Evolutionary conservation across 768 basidiomycete genomes (phyloP).

Genomic region (Pulveroboletus frians): DNA sequence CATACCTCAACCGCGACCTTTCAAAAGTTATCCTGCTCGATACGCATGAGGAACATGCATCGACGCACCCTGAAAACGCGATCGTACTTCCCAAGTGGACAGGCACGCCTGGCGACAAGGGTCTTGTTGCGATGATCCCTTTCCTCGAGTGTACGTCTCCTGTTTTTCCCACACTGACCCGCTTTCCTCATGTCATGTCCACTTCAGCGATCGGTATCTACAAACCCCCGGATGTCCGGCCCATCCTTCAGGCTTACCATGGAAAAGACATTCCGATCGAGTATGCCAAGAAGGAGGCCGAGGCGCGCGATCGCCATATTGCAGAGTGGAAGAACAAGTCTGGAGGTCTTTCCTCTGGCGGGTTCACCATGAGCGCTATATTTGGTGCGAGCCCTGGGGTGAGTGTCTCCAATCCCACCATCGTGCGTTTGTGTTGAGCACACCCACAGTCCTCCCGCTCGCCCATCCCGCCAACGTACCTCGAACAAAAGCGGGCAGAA

Average conservation of each 20-base stretch:
- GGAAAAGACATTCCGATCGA: slow-evolving; percentile 87
- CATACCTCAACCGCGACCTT: slow-evolving; percentile 91
- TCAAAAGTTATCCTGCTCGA: slow-evolving; percentile 87
- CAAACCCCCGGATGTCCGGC: slow-evolving; percentile 80
- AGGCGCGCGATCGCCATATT: slow-evolving; percentile 68
- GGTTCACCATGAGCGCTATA: slow-evolving; percentile 42
- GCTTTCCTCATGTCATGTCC: neutral
- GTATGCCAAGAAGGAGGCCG: slow-evolving; percentile 84
- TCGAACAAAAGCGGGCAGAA: slow-evolving; percentile 47
- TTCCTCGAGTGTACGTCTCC: slow-evolving; percentile 82
- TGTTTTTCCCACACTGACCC: neutral
- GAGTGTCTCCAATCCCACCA: neutral
- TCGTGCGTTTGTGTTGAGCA: neutral
- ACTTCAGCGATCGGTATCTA: slow-evolving; percentile 84
- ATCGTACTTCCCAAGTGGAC: slow-evolving; percentile 83
- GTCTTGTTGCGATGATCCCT: slow-evolving; percentile 88
- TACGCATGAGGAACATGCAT: slow-evolving; percentile 71
- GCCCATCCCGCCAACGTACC: slow-evolving; percentile 43
- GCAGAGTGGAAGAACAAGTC: slow-evolving; percentile 71
- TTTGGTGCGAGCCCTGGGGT: slow-evolving; percentile 37
- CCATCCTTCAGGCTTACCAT: slow-evolving; percentile 75
- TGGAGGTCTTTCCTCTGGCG: slow-evolving; percentile 33
- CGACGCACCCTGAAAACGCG: slow-evolving; percentile 84
- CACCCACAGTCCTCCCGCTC: slow-evolving; percentile 22
- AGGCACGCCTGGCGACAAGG: slow-evolving; percentile 68